These are phyloP conservation scores for Euphorbia lathyris DNA, from an alignment of 345 rosid genomes.

Conservation along the genomic window DNA sequence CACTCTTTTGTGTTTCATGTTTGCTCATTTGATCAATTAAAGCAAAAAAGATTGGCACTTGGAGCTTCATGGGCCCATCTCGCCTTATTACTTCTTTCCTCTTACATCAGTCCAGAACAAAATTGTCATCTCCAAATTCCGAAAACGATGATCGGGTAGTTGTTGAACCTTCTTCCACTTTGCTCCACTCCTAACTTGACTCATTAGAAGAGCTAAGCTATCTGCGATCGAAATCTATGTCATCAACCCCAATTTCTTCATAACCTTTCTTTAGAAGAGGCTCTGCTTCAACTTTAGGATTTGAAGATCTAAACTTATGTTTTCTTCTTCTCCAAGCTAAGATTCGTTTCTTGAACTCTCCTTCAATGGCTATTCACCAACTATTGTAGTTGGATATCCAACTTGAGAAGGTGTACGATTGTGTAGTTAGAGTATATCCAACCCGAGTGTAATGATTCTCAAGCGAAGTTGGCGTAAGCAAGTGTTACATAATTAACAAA, in stretches of 20 bases:
- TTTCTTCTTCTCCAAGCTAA: conserved; percentile 59
- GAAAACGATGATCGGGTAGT: conserved; percentile 41
- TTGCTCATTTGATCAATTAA: conserved; percentile 68
- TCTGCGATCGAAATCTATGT: conserved; percentile 56
- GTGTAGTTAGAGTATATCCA: conserved; percentile 51
- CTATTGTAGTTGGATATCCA: conserved; percentile 28
- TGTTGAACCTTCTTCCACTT: conserved; percentile 38
- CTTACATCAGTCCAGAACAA: conserved; percentile 64
- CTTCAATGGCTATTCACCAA: conserved; percentile 23
- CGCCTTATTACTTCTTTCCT: conserved; percentile 52
- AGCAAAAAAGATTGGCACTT: conserved; percentile 55
- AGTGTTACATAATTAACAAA: conserved; percentile 50
- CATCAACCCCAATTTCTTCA: conserved; percentile 63
- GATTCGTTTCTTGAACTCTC: conserved; percentile 37
- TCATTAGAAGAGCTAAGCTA: conserved; percentile 61
- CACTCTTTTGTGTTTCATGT: conserved; percentile 69
- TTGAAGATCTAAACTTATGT: conserved; percentile 41
- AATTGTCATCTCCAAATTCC: conserved; percentile 58
- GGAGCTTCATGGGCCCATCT: conserved; percentile 55
- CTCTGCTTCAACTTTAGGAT: conserved; percentile 45
- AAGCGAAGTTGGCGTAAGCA: conserved; percentile 43
- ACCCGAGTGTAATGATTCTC: conserved; percentile 20
- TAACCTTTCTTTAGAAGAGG: conserved; percentile 47
- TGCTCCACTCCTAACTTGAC: conserved; percentile 43
- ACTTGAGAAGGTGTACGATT: conserved; percentile 30